phyloP scores from a whole-genome alignment of 768 basidiomycete genomes.

The Mrakia blollopis region DNA sequence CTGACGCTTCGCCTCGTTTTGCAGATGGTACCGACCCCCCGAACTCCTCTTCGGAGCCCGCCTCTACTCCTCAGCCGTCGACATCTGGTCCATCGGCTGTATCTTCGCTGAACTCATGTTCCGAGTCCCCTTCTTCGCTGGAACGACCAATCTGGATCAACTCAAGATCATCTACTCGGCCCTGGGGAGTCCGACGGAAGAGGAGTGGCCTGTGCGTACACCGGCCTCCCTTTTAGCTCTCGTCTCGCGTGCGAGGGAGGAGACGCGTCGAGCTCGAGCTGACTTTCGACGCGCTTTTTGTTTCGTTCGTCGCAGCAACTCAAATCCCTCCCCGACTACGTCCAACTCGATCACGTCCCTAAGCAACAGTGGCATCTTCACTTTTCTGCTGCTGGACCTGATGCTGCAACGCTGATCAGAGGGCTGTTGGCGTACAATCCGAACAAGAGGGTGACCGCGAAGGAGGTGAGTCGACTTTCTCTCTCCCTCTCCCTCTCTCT shows the following conservation, averaged over 20 bases:
- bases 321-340: slow-evolving; percentile 82
- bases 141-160: slow-evolving; percentile 95
- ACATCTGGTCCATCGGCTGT: slow-evolving; percentile 96
- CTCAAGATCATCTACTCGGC: slow-evolving; percentile 90
- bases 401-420: slow-evolving; percentile 73
- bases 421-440: slow-evolving; percentile 84
- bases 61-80: slow-evolving; percentile 85
- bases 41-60: slow-evolving; percentile 87
- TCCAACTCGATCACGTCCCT: slow-evolving; percentile 78
- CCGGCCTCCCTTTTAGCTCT: neutral
- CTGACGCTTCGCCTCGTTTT: neutral
- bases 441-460: slow-evolving; percentile 67
- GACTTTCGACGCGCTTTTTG: neutral
- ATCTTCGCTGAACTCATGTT: slow-evolving; percentile 98
- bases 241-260: neutral
- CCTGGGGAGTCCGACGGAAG: slow-evolving; percentile 90
- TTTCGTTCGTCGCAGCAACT: slow-evolving; percentile 59
- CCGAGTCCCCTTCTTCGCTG: slow-evolving; percentile 88
- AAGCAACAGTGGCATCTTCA: slow-evolving; percentile 75
- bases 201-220: slow-evolving; percentile 84
- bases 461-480: slow-evolving; percentile 56
- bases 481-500: neutral
- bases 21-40: slow-evolving; percentile 95
- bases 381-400: slow-evolving; percentile 83
- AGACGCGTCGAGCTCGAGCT: neutral